A percentile compares a stretch with the other conserved stretches of the same genome.
Evolutionary conservation across 2,329 filamentous ascomycete species (phyloP).

Genomic region (Zymoseptoria brevis): DNA sequence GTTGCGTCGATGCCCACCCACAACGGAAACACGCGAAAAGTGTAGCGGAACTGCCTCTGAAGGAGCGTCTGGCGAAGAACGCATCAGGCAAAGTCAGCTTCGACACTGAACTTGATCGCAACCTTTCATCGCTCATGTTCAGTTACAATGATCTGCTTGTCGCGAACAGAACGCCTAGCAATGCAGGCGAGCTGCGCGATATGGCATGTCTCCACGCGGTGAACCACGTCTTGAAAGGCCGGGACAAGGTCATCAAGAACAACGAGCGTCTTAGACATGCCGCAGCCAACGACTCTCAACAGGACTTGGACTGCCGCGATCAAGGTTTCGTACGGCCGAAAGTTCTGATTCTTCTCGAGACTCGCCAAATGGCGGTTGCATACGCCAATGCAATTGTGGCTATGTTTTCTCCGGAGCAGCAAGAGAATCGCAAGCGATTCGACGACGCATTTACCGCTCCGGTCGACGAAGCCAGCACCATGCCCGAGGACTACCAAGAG

Average conservation of each 20-base stretch:
- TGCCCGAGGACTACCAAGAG: conserved; percentile 78
- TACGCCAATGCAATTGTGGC: conserved; percentile 69
- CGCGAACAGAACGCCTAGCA: conserved; percentile 61
- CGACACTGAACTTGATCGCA: conserved; percentile 49
- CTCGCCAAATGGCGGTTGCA: conserved; percentile 73
- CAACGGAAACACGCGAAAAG: conserved; percentile 2
- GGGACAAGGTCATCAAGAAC: conserved; percentile 87
- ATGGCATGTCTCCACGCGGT: conserved; percentile 74
- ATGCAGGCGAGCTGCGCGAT: conserved; percentile 60
- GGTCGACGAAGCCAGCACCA: conserved; percentile 56
- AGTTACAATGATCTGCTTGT: conserved; percentile 75
- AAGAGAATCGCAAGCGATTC: conserved; percentile 91
- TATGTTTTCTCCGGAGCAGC: conserved; percentile 74
- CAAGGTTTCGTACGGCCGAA: conserved; percentile 96
- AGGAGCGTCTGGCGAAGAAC: conserved; percentile 57
- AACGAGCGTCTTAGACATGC: conserved; percentile 69
- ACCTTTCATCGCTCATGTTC: conserved; percentile 65
- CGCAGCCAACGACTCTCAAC: conserved; percentile 38
- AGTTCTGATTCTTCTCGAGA: conserved; percentile 82
- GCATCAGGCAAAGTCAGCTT: conserved; percentile 51
- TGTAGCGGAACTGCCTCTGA: conserved; percentile 50
- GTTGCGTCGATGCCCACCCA: conserved; percentile 3
- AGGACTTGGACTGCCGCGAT: conserved; percentile 68
- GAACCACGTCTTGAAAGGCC: conserved; percentile 89
- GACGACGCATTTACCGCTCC: conserved; percentile 70